Evolutionary conservation across 192 early-diverging fungal species (phyloP), one percentile per base, ranked within the genome.

Genomic region (Backusella westeae): DNA sequence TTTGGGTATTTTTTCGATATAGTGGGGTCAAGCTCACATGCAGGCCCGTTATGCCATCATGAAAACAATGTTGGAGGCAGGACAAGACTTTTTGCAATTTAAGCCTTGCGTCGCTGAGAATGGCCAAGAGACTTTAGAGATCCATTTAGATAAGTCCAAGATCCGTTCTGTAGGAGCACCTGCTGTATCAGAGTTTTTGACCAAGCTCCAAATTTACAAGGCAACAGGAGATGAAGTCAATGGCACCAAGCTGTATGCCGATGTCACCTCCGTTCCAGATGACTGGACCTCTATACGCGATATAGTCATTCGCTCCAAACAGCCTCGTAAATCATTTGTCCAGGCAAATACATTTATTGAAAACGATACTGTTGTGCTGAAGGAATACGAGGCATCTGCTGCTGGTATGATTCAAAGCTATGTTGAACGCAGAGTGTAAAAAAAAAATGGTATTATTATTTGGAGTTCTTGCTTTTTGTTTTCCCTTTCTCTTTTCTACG

Each of bases 11-110:
- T 39, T 39, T 39, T 39, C 14, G 15, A 0, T 44, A 44, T 63
- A 81, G 79, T 85, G 82, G 82, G 84, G 84, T n/a, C 85, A 90
- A 80, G 89, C 89, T 12, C 89, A 90, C 76, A 89, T 87, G 84
- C 87, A 86, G 74, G 89, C 87, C 15, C 87, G 89, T 17, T 91
- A 82, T 77, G 89, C 88, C 29, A 81, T 90, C 38, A 73, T 90
- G 21, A 79, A 80, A 34, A 75, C 78, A 19, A 86, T 90, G 80
- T 39, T 91, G 21, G 34, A 79, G 17, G 78, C 86, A 17, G 83
- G 85, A 12, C 26, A 85, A 14, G 75, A 42, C 34, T 78, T 78
- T 52, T 65, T 78, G n/a, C 32, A 71, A 49, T 69, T 90, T 67
- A 84, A 77, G 23, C 44, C 36, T 12, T 81, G 88, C 42, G 77